Percentiles rank a stretch among this genome's conserved stretches.
Conservation (phyloP, 2,329 filamentous ascomycete species). For the Gnomoniopsis smithogilvyi region DNA sequence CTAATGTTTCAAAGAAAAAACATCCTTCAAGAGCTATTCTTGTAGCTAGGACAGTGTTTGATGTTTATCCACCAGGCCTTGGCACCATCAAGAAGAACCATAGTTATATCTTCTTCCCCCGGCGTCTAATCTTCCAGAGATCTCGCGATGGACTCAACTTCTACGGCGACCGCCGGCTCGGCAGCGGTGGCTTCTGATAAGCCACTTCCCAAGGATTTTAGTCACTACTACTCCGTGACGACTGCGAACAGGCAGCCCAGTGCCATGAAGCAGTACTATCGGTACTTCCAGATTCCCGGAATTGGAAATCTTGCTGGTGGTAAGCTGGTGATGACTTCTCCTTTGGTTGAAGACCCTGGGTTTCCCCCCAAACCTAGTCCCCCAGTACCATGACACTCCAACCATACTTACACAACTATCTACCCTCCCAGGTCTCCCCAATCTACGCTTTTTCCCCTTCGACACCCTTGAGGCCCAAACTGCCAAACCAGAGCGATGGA, state of each 20-base stretch:
- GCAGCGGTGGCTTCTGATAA: slow-evolving; percentile 24
- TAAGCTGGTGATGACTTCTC: slow-evolving; percentile 31
- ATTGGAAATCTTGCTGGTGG: slow-evolving; percentile 61
- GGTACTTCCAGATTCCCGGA: slow-evolving; percentile 69
- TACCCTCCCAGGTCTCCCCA: slow-evolving; percentile 64
- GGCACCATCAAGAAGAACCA: not conserved
- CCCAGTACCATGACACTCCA: not conserved
- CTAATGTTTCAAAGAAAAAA: not conserved
- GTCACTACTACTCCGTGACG: slow-evolving; percentile 71
- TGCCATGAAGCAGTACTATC: slow-evolving; percentile 78
- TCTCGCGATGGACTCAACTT: slow-evolving; percentile 13
- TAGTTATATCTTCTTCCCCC: not conserved
- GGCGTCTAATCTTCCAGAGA: not conserved
- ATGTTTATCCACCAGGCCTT: not conserved
- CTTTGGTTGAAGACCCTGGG: not conserved
- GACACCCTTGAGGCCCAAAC: slow-evolving; percentile 84
- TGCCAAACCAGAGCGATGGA: slow-evolving; percentile 71
- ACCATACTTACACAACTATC: slow-evolving; percentile 3
- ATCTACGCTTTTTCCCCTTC: slow-evolving; percentile 80
- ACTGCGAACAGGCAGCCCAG: slow-evolving; percentile 64
- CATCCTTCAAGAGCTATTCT: not conserved
- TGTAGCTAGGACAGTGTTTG: not conserved
- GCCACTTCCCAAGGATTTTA: slow-evolving; percentile 65
- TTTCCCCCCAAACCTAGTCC: not conserved
- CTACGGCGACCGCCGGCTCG: slow-evolving; percentile 6